Conservation (phyloP, 176 grass and related monocot species). For the Cenchrus americanus region DNA sequence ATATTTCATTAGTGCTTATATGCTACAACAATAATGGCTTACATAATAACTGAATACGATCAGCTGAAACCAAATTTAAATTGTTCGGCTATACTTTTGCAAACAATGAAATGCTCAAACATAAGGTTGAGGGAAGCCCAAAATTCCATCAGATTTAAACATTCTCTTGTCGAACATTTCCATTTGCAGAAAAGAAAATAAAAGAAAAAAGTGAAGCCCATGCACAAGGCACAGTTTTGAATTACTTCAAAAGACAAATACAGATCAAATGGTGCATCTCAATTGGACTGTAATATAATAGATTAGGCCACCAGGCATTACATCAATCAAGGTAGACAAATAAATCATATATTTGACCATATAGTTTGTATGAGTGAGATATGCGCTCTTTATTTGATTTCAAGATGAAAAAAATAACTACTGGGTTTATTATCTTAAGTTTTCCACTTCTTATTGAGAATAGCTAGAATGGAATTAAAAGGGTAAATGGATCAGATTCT, state of each 20-base stretch:
- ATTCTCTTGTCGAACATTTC: background rate
- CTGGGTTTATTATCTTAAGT: background rate
- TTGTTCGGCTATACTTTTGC: background rate
- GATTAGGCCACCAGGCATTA: background rate
- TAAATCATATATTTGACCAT: background rate
- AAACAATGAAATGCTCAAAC: conserved; percentile 10
- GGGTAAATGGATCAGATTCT: background rate
- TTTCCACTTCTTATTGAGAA: background rate
- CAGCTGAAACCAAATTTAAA: conserved; percentile 11
- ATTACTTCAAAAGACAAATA: background rate
- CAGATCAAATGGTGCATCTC: background rate
- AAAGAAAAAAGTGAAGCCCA: background rate
- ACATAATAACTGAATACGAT: background rate
- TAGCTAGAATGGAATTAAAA: background rate
- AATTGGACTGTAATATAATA: background rate
- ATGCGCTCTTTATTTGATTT: background rate
- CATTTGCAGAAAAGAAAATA: background rate
- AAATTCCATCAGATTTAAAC: background rate
- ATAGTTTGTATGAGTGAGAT: background rate
- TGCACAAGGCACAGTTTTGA: background rate
- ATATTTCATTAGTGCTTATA: conserved; percentile 3
- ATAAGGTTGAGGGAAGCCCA: background rate
- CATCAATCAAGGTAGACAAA: background rate
- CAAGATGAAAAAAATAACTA: background rate
- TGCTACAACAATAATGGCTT: conserved; percentile 31